Percentiles rank a stretch among this genome's conserved stretches.
These are phyloP conservation scores for Melaleuca quinquenervia DNA, from an alignment of 345 rosid genomes.

Conservation along the genomic window DNA sequence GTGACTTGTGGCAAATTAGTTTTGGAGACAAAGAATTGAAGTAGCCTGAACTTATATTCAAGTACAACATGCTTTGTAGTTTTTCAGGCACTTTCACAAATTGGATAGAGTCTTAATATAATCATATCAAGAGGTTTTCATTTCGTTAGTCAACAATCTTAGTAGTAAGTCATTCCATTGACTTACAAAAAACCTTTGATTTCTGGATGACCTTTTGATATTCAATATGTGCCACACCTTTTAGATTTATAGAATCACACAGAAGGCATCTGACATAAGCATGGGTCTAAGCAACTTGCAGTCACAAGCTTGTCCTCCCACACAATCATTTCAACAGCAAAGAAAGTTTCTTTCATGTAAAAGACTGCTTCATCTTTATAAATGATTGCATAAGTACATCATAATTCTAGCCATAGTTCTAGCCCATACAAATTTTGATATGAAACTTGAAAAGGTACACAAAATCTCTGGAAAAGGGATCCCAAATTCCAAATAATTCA, in stretches of 20 bases:
- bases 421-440: not conserved
- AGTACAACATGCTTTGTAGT: not conserved
- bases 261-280: accelerated
- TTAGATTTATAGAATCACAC: not conserved
- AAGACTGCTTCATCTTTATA: not conserved
- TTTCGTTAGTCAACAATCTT: not conserved
- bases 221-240: not conserved
- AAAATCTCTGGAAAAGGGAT: not conserved
- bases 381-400: not conserved
- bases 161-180: not conserved
- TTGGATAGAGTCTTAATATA: not conserved
- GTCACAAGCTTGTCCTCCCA: not conserved
- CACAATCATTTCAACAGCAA: not conserved
- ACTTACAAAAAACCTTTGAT: not conserved
- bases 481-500: not conserved
- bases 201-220: not conserved
- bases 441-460: not conserved
- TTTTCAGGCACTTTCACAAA: not conserved
- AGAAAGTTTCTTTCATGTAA: not conserved
- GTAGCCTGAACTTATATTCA: not conserved
- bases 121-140: not conserved
- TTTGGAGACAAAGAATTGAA: not conserved
- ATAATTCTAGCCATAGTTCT: not conserved
- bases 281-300: not conserved
- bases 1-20: not conserved